Base-by-base conservation (phyloP, 139 green algal species). In the Chlamydomonas sp. region DNA sequence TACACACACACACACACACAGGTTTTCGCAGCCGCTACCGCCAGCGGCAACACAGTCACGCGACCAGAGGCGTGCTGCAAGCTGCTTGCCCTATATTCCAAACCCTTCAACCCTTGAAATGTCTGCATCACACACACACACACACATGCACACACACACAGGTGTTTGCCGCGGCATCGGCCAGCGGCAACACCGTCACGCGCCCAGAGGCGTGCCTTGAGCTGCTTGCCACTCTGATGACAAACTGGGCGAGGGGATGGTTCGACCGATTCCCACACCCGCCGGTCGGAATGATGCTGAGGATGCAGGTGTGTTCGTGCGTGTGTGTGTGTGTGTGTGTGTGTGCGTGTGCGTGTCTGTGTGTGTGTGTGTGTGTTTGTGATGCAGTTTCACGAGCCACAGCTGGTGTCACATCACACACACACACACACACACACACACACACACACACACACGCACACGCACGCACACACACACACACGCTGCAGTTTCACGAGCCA, bases 261-360 rank as follows among this genome's bases (percentile, higher is more conserved):
- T 89, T 87, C 58, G 80, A 84, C 30, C 69, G 62, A 47, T 90
- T 88, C 47, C 85, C 85, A 28, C 71, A 85, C 30, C 85, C 85
- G 20, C 85, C 85, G 0, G 34, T 89, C 48, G 62, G 65, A 26
- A 28, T 88, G 43, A 77, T 90, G 29, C 31, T 70, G 1, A 29
- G 76, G 3, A 34, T 87, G 33, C 29, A 82, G 72, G 76, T 79
- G 65, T 84, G 5, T 76, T 78, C 76, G 73, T 84, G 33, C 48
- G 69, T 1, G 33, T 5, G 31, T 30, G 58, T 43, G 58, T 16
- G 30, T 43, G 30, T 65, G 58, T 65, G 8, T 38, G 29, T n/a
- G 54, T 28, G 16, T 63, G 24, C 24, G 13, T 63, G 54, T 63
- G 54, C 13, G 54, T 28, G 16, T 63, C 20, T 63, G 54, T 63